A percentile compares a stretch with the other conserved stretches of the same genome.
phyloP scores from a whole-genome alignment of 768 basidiomycete genomes.

The Tylopilus rubrobrunneus region DNA sequence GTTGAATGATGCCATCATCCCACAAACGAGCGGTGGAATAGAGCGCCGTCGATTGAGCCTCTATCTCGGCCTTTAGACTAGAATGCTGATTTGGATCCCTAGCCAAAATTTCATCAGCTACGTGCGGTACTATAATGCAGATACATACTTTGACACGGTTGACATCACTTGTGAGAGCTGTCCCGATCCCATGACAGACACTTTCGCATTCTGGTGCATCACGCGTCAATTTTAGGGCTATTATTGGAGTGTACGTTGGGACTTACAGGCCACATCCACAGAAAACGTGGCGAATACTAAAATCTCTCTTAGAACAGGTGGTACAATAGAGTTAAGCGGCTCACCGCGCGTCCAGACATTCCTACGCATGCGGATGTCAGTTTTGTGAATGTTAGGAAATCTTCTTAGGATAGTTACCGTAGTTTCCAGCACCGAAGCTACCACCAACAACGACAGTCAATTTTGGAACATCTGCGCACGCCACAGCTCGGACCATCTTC shows the following conservation, averaged over 20 bases:
- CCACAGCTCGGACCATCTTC: conserved; percentile 95
- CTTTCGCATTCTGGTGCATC: conserved; percentile 70
- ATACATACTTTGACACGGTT: conserved; percentile 71
- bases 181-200: conserved; percentile 93
- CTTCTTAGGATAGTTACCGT: conserved; percentile 48
- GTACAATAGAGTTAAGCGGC: conserved; percentile 27
- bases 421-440: conserved; percentile 93
- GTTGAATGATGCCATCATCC: conserved; percentile 91
- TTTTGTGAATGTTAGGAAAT: conserved; percentile 2
- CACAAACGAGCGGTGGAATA: conserved; percentile 92
- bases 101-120: background rate
- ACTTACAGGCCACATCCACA: conserved; percentile 98
- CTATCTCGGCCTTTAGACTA: conserved; percentile 76
- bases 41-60: conserved; percentile 79
- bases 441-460: conserved; percentile 91
- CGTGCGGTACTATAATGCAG: background rate
- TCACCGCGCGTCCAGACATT: conserved; percentile 89
- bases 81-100: conserved; percentile 81
- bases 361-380: conserved; percentile 41
- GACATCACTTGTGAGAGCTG: conserved; percentile 94
- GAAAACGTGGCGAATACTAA: conserved; percentile 89
- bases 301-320: conserved; percentile 3
- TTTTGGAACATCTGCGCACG: conserved; percentile 92
- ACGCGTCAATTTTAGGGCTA: conserved; percentile 9
- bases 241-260: background rate